These are phyloP conservation scores for Erysimum cheiranthoides DNA, from an alignment of 345 rosid genomes.

Conservation along the genomic window DNA sequence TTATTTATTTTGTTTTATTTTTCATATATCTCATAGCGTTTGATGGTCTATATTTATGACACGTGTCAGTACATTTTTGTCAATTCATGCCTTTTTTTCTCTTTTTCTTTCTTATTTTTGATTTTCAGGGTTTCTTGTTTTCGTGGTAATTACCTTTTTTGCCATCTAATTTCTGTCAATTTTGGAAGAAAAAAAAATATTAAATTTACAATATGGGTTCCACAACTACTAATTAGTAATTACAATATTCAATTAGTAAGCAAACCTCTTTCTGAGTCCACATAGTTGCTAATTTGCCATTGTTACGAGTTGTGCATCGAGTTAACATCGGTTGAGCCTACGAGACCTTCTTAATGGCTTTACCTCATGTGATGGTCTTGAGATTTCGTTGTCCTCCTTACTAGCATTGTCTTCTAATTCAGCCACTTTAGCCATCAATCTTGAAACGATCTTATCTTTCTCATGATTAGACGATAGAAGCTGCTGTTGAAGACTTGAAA, in stretches of 20 bases:
- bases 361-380: slow-evolving; percentile 49
- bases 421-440: slow-evolving; percentile 43
- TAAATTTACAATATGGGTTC: not conserved
- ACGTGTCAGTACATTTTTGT: slow-evolving; percentile 5
- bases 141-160: not conserved
- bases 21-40: not conserved
- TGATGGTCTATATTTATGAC: slow-evolving; percentile 37
- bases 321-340: slow-evolving; percentile 21
- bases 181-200: not conserved
- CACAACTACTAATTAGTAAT: not conserved
- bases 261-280: slow-evolving; percentile 6
- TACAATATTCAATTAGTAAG: not conserved
- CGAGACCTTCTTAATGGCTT: slow-evolving; percentile 55
- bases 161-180: not conserved
- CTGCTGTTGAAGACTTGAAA: slow-evolving; percentile 31
- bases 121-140: not conserved
- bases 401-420: not conserved
- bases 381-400: slow-evolving; percentile 42
- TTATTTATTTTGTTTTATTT: slow-evolving; percentile 8
- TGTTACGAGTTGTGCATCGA: not conserved
- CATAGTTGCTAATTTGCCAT: not conserved
- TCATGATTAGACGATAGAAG: slow-evolving; percentile 55
- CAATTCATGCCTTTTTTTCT: not conserved
- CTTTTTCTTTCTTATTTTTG: not conserved
- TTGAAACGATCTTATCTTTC: slow-evolving; percentile 62